Evolutionary conservation across 495 filamentous ascomycete species (phyloP).

Genomic region (Glutinoglossum americanum): DNA sequence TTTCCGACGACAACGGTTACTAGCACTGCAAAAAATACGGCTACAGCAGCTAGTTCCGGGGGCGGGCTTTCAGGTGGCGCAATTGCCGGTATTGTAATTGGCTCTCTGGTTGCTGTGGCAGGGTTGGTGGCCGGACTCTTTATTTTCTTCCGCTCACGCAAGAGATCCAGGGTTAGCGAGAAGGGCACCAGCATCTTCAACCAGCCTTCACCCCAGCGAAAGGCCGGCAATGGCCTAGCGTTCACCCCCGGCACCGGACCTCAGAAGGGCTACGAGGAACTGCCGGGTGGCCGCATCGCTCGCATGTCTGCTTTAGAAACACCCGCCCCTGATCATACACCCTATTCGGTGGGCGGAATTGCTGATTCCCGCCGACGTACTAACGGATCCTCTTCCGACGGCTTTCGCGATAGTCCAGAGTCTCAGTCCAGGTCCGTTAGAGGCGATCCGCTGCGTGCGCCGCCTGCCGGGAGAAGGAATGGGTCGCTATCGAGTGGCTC

Average conservation of each 20-base stretch:
- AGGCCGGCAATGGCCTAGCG: constrained; percentile 20
- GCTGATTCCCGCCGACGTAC: neutral
- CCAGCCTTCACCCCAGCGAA: constrained; percentile 61
- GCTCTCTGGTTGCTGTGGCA: constrained; percentile 49
- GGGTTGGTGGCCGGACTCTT: constrained; percentile 42
- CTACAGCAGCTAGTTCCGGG: constrained; percentile 8
- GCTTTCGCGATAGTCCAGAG: constrained; percentile 55
- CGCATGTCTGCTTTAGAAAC: constrained; percentile 87
- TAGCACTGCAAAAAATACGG: neutral
- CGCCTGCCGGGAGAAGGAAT: constrained; percentile 43
- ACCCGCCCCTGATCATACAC: constrained; percentile 17
- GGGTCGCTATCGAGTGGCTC: constrained; percentile 84
- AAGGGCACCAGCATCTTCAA: constrained; percentile 49
- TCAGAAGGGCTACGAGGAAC: constrained; percentile 43
- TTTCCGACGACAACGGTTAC: constrained; percentile 24
- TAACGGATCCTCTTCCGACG: constrained; percentile 58
- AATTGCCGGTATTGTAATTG: constrained; percentile 81
- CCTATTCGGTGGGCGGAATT: constrained; percentile 20
- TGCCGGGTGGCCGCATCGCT: constrained; percentile 76
- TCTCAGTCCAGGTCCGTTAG: constrained; percentile 31
- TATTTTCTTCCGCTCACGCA: constrained; percentile 33
- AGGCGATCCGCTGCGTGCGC: constrained; percentile 31
- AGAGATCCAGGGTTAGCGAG: constrained; percentile 35
- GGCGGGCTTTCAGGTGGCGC: constrained; percentile 52
- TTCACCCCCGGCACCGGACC: constrained; percentile 14